Base-by-base conservation (phyloP, 2,329 filamentous ascomycete genomes). In the Aspergillus spinulosporus region DNA sequence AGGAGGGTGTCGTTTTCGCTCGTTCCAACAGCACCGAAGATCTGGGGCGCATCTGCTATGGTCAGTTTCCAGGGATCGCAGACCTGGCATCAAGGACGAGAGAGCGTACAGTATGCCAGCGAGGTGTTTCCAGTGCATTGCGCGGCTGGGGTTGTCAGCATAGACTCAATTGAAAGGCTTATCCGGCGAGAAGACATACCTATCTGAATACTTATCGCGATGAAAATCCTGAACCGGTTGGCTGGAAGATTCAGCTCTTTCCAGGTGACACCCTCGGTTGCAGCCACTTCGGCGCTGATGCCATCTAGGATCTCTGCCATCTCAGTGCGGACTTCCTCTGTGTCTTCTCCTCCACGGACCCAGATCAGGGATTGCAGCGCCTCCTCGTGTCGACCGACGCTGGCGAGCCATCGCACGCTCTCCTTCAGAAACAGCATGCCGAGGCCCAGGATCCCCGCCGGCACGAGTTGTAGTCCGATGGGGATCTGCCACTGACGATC, bases 401-500 rank as follows among this genome's bases (percentile, higher is more conserved):
- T 80, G 7, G 78, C 75, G 15, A 81, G 60, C 80, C 80, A 80
- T 39, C 78, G 69, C 2, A 72, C 68, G 60, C 76, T 79, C 68
- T 82, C 80, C 29, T 74, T 78, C 37, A 78, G 72, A 8, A 79
- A 68, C 4, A 81, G 64, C 71, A 81, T 79, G 0, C 80, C 80
- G 9, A 82, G 48, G 0, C 75, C 77, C 3, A 82, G 66, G 2
- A 82, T 65, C 2, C 71, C 76, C 1, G 76, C 78, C 0, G 79
- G 78, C 1, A 82, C 73, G 9, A 83, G 70, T 59, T 82, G 78
- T 8, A 81, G 62, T 14, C 69, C 68, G 36, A 72, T 62, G 0
- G 80, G 79, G 6, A 82, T 75, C 55, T 80, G 79, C 80, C 80
- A 83, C 60, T 83, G 80, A 11, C 64, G 66, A 0, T 76, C 77